Evolutionary conservation across 257 asterid genomes (phyloP).

Genomic region (Osmanthus fragrans): DNA sequence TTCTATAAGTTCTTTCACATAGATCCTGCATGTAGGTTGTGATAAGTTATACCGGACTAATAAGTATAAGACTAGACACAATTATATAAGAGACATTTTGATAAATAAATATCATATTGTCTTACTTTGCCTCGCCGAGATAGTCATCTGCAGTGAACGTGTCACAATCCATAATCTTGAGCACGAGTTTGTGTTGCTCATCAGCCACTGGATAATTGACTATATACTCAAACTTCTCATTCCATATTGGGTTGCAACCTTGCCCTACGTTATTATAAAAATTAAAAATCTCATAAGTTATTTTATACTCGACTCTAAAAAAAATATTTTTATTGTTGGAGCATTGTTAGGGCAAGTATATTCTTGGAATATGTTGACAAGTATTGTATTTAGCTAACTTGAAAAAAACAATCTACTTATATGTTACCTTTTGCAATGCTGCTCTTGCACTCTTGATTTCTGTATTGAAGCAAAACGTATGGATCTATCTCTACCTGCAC

Average conservation of each 20-base stretch:
- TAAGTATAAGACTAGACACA: not conserved
- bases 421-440: constrained; percentile 23
- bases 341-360: not conserved
- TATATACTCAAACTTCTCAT: constrained; percentile 55
- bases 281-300: not conserved
- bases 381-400: too few species aligned
- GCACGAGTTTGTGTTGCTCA: constrained; percentile 42
- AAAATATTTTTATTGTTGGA: too few species aligned
- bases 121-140: constrained; percentile 66
- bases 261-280: constrained; percentile 30
- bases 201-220: constrained; percentile 45
- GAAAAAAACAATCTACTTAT: not conserved
- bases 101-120: not conserved
- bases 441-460: constrained; percentile 31
- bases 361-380: too few species aligned
- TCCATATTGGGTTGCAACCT: constrained; percentile 59
- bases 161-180: constrained; percentile 61
- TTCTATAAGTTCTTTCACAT: constrained; percentile 59
- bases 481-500: constrained; percentile 44
- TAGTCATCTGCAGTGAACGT: constrained; percentile 47
- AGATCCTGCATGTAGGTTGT: constrained; percentile 40
- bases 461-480: constrained; percentile 38
- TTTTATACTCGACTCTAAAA: too few species aligned
- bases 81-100: not conserved
- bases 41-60: not conserved